Conservation (phyloP, 352 stramenopile species). For the Globisporangium perplexum region DNA sequence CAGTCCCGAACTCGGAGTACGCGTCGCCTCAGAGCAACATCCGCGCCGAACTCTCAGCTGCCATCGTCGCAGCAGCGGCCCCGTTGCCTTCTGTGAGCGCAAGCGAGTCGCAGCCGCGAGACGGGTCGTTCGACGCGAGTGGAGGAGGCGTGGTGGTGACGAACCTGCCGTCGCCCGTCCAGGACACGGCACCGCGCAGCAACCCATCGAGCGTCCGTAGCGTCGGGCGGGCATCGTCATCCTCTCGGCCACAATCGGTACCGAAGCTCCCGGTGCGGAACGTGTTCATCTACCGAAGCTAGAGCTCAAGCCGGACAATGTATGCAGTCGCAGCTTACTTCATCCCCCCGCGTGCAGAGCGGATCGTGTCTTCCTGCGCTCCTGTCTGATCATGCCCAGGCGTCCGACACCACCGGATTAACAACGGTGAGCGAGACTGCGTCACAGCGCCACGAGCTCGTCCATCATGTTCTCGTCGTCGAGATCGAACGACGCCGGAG, state of each 20-base stretch:
- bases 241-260: slow-evolving; percentile 3
- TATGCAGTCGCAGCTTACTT: neutral
- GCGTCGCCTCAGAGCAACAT: neutral
- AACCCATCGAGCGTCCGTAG: slow-evolving; percentile 10
- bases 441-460: slow-evolving; percentile 1
- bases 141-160: neutral
- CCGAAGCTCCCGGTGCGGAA: slow-evolving; percentile 16
- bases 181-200: slow-evolving; percentile 4
- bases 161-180: slow-evolving; percentile 1
- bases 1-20: neutral
- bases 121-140: slow-evolving; percentile 1
- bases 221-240: slow-evolving; percentile 2
- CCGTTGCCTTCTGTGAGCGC: neutral
- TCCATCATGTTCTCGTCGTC: slow-evolving; percentile 9
- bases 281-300: slow-evolving; percentile 18
- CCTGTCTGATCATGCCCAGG: neutral
- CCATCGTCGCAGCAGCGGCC: neutral
- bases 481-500: neutral
- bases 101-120: slow-evolving; percentile 1
- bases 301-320: neutral
- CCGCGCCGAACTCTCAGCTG: neutral
- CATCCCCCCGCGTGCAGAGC: neutral
- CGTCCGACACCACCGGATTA: neutral
- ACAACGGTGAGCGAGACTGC: neutral
- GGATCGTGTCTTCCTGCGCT: neutral